Evolutionary conservation across 2,329 filamentous ascomycete species (phyloP), one percentile per base, ranked within the genome.

Genomic region (Xylariaceae sp.): DNA sequence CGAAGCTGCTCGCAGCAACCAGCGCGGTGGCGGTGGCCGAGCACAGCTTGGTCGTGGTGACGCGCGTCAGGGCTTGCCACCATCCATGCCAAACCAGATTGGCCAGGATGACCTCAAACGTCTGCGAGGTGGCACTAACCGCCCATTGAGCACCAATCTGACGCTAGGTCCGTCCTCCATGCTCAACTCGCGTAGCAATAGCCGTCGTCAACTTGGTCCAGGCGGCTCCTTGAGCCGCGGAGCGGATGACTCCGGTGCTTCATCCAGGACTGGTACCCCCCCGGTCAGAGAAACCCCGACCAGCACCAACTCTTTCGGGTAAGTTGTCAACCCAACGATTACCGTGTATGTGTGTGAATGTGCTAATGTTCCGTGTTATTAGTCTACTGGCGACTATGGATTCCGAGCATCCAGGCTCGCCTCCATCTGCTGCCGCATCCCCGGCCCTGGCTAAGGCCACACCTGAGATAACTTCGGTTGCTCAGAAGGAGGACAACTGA

Each of bases 241-340:
- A 62, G 87, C 86, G 62, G 92, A 96, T 70, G 92, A 96, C 68
- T 97, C 92, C 62, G 89, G 86, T 68, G 85, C 88, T 67, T 95
- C 91, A 57, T 97, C 92, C 61, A 87, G 94, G 67, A 95, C 91
- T 58, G 90, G 89, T 69, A 97, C 93, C 53, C 92, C 92, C 57
- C 89, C 92, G 51, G 83, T 82, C 17, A 75, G 78, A 57, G 76
- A 80, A 62, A 73, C 69, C 69, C 82, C 83, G 56, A 88, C 85
- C 61, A 89, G 89, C 71, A 85, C 87, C 67, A 99, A 99, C 80
- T 88, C 92, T 68, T 99, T 96, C 80, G 93, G 91, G 92, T 97
- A 85, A 82, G 88, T 69, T 8, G 17, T 4, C 10, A 54, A 45
- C 4, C 6, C 2, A 9, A 11, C 11, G 51, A 45, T 45, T 30